Percentiles rank a stretch among this genome's conserved stretches.
Evolutionary conservation across 352 stramenopile species (phyloP).

Genomic region (Pythium rishiriense): DNA sequence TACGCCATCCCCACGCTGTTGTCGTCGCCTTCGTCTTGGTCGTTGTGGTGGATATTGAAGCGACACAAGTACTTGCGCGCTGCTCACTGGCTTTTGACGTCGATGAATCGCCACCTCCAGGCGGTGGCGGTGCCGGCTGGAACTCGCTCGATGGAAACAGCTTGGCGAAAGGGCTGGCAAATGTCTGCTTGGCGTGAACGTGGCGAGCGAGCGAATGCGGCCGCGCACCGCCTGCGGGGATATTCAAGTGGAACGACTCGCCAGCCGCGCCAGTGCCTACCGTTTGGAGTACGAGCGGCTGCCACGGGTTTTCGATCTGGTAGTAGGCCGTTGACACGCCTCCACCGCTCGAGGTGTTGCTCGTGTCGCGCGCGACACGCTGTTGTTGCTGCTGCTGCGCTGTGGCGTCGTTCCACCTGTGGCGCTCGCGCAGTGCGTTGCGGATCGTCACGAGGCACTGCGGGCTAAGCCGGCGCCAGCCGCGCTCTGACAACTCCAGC

Average conservation of each 20-base stretch:
- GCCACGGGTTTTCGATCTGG: conserved; percentile 54
- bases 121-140: neutral
- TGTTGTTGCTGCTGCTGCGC: conserved; percentile 36
- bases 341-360: neutral
- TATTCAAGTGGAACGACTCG: neutral
- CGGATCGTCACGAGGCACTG: conserved; percentile 47
- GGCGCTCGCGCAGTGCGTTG: conserved; percentile 51
- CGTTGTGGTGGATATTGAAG: no score
- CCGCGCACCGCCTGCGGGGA: neutral
- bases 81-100: neutral
- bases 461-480: conserved; percentile 52
- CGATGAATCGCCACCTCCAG: neutral
- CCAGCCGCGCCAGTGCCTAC: neutral
- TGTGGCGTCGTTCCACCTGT: conserved; percentile 53
- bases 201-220: conserved; percentile 48
- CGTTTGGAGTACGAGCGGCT: conserved; percentile 21
- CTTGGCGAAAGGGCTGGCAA: conserved; percentile 19
- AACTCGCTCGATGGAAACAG: conserved; percentile 2
- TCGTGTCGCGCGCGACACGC: conserved; percentile 12
- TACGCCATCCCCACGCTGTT: conserved; percentile 9
- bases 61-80: neutral
- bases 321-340: conserved; percentile 25
- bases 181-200: conserved; percentile 48
- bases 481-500: conserved; percentile 64
- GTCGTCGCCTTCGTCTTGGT: neutral